These are phyloP conservation scores for Cubamyces sp. DNA, from an alignment of 768 basidiomycete genomes.

Conservation along the genomic window DNA sequence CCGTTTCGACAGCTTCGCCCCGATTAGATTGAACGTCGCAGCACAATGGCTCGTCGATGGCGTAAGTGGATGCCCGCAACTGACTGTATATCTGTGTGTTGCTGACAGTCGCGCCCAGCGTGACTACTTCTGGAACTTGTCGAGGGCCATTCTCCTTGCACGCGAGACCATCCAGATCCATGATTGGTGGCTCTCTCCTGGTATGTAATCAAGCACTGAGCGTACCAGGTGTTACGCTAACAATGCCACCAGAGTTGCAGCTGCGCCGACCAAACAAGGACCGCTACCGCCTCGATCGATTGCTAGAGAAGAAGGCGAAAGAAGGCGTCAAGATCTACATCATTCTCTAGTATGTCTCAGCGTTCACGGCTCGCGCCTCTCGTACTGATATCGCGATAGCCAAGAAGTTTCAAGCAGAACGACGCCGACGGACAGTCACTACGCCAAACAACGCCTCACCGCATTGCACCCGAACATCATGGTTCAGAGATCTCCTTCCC, in stretches of 20 bases:
- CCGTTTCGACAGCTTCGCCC: constrained; percentile 94
- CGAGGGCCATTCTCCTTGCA: constrained; percentile 87
- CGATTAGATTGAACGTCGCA: constrained; percentile 88
- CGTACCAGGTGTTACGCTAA: background rate
- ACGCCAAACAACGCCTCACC: constrained; percentile 82
- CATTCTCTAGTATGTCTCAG: constrained; percentile 78
- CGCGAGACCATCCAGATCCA: constrained; percentile 92
- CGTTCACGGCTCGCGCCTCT: background rate
- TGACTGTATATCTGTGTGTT: background rate
- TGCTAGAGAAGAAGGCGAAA: constrained; percentile 89
- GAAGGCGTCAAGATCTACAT: constrained; percentile 96
- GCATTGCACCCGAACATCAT: constrained; percentile 90
- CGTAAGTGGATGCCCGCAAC: constrained; percentile 47
- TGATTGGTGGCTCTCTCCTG: constrained; percentile 97
- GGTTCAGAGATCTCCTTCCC: constrained; percentile 96
- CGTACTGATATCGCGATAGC: constrained; percentile 43
- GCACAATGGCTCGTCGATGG: constrained; percentile 99
- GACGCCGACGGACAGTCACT: constrained; percentile 93
- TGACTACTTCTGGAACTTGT: constrained; percentile 98
- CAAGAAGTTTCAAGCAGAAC: constrained; percentile 95
- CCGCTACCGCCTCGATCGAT: constrained; percentile 82
- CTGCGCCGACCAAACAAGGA: constrained; percentile 84
- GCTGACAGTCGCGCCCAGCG: constrained; percentile 51
- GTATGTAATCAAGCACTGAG: constrained; percentile 41
- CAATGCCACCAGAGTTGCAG: constrained; percentile 62